Evolutionary conservation across 1,284 basidiomycete species (phyloP), one percentile per base, ranked within the genome.

Genomic region (Agroathelia rolfsii): DNA sequence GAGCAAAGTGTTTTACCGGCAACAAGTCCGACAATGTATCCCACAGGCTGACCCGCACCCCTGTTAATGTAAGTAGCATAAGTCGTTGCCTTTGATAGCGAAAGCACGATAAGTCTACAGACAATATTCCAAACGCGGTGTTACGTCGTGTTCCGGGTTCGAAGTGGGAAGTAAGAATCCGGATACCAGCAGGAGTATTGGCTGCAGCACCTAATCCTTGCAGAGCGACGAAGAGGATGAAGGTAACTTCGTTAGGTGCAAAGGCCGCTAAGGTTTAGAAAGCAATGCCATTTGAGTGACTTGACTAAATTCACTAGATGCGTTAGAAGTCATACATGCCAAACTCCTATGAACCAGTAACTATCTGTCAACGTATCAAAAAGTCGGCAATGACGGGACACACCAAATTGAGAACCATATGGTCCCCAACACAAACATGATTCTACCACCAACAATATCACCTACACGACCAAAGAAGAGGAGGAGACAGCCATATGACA

Each of bases 371-470:
- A n/a, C n/a, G n/a, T n/a, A n/a, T n/a, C n/a, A n/a, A n/a, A n/a
- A n/a, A n/a, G 13, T n/a, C 20, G 14, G 3, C 5, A 2, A 15
- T n/a, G 6, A 6, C 7, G 26, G 26, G 19, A 36, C 45, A 31
- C 34, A 50, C 50, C 52, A 54, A 4, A 52, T 27, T 18, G 48
- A 43, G 39, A 55, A 54, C 51, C 51, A 53, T 6, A 47, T 39
- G 6, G 55, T 55, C 1, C 57, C 57, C 6, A 43, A 26, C 8
- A 59, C 37, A 33, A 65, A 65, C 43, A 63, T 52, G 10, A 42
- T 34, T 14, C 55, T 48, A 14, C 55, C 52, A 2, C 61, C 61
- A 12, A 61, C 41, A 20, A 62, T 55, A 31, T 65, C 62, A 2
- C 60, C 59, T 30, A 64, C 38, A 3, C 56, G 51, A 3, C 62